Evolutionary conservation across 2,329 filamentous ascomycete genomes (phyloP), one percentile per base, ranked within the genome.

Genomic region (Colletotrichum spinosum): DNA sequence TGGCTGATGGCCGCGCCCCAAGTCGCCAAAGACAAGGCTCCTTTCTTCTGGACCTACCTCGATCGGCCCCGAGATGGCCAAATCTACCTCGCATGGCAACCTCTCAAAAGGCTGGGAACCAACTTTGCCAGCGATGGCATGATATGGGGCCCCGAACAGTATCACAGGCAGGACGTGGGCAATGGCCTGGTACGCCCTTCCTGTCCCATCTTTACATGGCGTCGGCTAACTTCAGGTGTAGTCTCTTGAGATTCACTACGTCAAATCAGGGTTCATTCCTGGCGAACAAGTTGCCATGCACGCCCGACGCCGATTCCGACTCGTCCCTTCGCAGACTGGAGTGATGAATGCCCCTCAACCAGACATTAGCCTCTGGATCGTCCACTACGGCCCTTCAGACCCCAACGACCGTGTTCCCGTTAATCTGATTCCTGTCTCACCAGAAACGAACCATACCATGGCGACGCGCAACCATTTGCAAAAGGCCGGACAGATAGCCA

Each of bases 1-100:
- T 95, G 93, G 85, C 87, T 98, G 67, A 84, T 94, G 74, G 88
- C 90, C 72, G 94, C 94, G 44, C 93, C 94, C 8, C 91, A 92
- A 74, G 91, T 97, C 68, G 91, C 94, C 71, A 92, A 93, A 77
- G 91, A 97, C 74, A 84, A 90, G 69, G 90, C 94, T 53, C 88
- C 95, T 3, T 94, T 99, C 85, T 92, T 91, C 79, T 99, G 95
- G 95, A 94, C 92, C 50, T 97, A 95, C 77, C 87, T 98, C 61
- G 89, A 96, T 72, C 87, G 89, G 57, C 95, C 95, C 10, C 85
- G 85, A 56, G 93, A 97, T 78, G 94, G 94, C 60, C 91, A 90
- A 8, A 86, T 97, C 49, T 87, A 96, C 75, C 84, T 98, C 68
- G 91, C 92, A 56, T 98, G 95, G 95, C 94, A 97, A 76, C 92